These are phyloP conservation scores for Talaromyces borbonicus DNA, from an alignment of 495 filamentous ascomycete genomes.

Conservation along the genomic window DNA sequence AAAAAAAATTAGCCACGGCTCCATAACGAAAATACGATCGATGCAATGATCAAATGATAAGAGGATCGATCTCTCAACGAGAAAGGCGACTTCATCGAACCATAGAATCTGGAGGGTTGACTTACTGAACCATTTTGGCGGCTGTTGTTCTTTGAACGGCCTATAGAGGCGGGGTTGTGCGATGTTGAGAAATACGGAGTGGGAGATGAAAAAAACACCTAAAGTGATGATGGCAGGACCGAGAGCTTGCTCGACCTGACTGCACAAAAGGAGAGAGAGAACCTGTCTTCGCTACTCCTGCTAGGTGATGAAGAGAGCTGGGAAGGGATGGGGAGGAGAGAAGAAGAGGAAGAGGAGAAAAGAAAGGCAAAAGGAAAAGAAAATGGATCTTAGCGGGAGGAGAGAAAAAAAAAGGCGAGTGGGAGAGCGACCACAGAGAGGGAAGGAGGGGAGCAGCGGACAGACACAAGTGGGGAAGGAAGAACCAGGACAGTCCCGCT, in stretches of 20 bases:
- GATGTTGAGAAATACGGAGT: conserved; percentile 15
- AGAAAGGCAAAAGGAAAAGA: too few species aligned
- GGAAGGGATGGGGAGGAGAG: conserved; percentile 14
- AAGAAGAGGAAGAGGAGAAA: conserved; percentile 18
- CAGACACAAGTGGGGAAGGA: conserved; percentile 5
- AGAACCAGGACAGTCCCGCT: not conserved
- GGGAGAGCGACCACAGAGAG: conserved; percentile 24
- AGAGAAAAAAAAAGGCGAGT: conserved; percentile 21
- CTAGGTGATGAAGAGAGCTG: conserved; percentile 18
- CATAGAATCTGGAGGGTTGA: conserved; percentile 20
- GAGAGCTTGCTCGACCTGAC: conserved; percentile 40
- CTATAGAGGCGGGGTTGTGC: conserved; percentile 32
- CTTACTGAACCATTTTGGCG: conserved; percentile 99
- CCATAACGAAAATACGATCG: not conserved
- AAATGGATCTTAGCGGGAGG: conserved; percentile 8
- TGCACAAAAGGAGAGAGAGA: conserved; percentile 18
- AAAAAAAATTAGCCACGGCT: conserved; percentile 18
- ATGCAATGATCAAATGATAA: not conserved
- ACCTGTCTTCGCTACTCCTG: conserved; percentile 38
- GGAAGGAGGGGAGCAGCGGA: conserved; percentile 9
- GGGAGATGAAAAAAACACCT: conserved; percentile 29
- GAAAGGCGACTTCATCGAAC: not conserved
- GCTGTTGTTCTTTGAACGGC: conserved; percentile 48
- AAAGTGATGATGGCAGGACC: conserved; percentile 36
- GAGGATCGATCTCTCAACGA: not conserved